Evolutionary conservation across 2,329 filamentous ascomycete species (phyloP), one percentile per base, ranked within the genome.

Genomic region (Daldinia eschscholtzii): DNA sequence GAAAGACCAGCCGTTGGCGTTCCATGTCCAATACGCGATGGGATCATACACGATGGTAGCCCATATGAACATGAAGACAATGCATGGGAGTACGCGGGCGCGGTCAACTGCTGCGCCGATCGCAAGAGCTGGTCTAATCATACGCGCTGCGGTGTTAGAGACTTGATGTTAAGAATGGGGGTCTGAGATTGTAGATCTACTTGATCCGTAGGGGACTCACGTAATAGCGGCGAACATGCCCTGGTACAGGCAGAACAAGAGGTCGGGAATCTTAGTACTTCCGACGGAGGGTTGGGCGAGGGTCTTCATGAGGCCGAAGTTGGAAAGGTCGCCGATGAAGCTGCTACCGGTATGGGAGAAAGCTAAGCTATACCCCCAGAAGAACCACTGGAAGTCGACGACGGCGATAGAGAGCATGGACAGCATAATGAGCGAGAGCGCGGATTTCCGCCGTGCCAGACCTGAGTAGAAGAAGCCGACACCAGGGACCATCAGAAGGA

Each of bases 381-480:
- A 95, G 84, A 97, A 97, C 93, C 94, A 97, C 78, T 97, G 93
- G 82, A 97, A 97, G 57, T 89, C 91, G 68, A 94, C 89, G 72
- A 97, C 89, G 10, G 89, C 92, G 3, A 91, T 88, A 15, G 92
- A 91, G 83, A 97, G 91, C 83, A 97, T 88, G 13, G 92, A 92
- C 3, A 97, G 86, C 87, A 93, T 94, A 80, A 97, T 91, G 69
- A 97, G 86, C 18, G 93, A 93, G 61, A 97, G 85, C 3, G 94
- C 94, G 0, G 93, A 97, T 84, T 97, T 97, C 80, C 94, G 89
- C 64, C 93, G 90, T 15, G 94, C 93, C 15, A 97, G 90, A 71
- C 93, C 94, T 48, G 92, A 95, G 85, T 97, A 97, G 87, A 97
- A 97, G 86, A 97, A 96, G 60, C 93, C 94, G 77, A 97, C 93